phyloP scores from a whole-genome alignment of 2,329 filamentous ascomycete genomes.

The Fusarium euwallaceae region DNA sequence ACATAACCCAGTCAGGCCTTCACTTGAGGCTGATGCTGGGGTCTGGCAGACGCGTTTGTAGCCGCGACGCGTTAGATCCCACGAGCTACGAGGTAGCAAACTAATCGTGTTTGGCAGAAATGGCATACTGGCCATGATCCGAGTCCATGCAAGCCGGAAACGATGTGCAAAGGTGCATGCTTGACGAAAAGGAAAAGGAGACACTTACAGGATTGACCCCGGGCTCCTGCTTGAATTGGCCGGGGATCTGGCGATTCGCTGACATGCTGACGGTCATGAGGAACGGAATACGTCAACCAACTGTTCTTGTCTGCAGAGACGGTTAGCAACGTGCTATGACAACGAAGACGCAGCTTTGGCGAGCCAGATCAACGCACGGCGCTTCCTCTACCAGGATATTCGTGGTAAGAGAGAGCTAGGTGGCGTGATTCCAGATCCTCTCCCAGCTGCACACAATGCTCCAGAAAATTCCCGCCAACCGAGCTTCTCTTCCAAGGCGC shows the following conservation, averaged over 20 bases:
- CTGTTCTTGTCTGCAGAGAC: constrained; percentile 24
- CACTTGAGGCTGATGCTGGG: constrained; percentile 44
- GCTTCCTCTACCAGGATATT: constrained; percentile 40
- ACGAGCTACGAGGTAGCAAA: constrained; percentile 9
- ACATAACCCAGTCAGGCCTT: constrained; percentile 32
- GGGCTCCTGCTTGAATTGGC: constrained; percentile 50
- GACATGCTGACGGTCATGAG: constrained; percentile 49
- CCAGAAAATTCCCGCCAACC: constrained; percentile 40
- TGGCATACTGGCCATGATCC: constrained; percentile 7
- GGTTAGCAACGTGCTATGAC: constrained; percentile 37
- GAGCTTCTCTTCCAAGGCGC: constrained; percentile 32
- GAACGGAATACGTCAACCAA: constrained; percentile 29
- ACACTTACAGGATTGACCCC: constrained; percentile 47
- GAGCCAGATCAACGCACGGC: constrained; percentile 27
- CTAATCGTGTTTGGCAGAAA: not conserved
- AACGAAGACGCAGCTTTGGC: constrained; percentile 22
- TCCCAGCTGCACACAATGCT: constrained; percentile 34
- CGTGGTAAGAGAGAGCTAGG: constrained; percentile 32
- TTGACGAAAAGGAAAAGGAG: constrained; percentile 15
- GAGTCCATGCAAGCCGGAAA: not conserved
- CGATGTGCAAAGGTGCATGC: not conserved
- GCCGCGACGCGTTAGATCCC: constrained; percentile 23
- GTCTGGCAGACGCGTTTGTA: constrained; percentile 31
- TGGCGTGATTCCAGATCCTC: constrained; percentile 45
- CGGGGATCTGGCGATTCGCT: constrained; percentile 45